Base-by-base conservation (phyloP, 1,284 basidiomycete genomes). In the Pholiota adiposa region DNA sequence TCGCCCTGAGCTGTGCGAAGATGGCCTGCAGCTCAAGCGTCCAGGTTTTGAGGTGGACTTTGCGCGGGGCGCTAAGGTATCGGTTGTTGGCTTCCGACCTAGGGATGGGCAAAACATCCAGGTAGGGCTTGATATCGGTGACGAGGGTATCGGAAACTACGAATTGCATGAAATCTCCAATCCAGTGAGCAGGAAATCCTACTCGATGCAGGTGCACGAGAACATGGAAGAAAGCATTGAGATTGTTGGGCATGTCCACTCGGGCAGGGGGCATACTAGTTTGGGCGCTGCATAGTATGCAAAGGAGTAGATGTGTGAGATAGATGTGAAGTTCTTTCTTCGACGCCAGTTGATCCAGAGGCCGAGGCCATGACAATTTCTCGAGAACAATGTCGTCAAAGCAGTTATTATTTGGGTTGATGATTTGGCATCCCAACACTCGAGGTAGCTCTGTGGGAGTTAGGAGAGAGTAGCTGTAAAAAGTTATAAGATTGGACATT, bases 181-280 rank as follows among this genome's bases (percentile, higher is more conserved):
- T 64, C 75, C 76, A 77, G 59, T 77, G 76, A 1, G 64, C 59
- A 1, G 76, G 76, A 57, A 69, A 77, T 3, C 74, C 74, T 12
- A 74, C 69, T 0, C 63, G 55, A 56, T 68, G 67, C 31, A 76
- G 67, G 52, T 75, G 68, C 16, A 73, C 56, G 40, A 77, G 69
- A 11, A 76, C 59, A 11, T 63, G 63, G 53, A 75, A 58, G 65
- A 73, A 76, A 2, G 73, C 64, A 36, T 68, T 65, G 16, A 75
- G 60, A 61, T 72, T 77, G 62, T 71, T 69, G 5, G 76, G 72
- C 14, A 69, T 58, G 21, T 71, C 69, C 21, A 72, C 63, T 54
- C 70, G 59, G 43, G 48, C 40, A 55, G 69, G 67, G 8, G 55
- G 53, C n/a, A 41, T 33, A 4, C 25, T 31, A 9, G 65, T 48